Base-by-base conservation (phyloP, 2,329 filamentous ascomycete genomes). In the Fusarium tupiense region DNA sequence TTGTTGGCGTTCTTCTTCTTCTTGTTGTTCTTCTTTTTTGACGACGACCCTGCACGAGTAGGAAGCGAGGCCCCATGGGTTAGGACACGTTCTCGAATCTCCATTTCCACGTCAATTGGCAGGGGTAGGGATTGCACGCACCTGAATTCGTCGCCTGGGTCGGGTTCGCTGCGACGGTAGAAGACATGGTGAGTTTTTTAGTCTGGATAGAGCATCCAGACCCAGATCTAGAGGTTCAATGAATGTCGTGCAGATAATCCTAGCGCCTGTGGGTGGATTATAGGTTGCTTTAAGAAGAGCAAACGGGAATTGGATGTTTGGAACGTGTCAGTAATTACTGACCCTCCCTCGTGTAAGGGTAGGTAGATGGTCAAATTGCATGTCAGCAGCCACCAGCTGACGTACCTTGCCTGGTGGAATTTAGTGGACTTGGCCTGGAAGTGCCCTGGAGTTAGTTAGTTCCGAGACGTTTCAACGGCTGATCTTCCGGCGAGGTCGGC, bases 1-100 rank as follows among this genome's bases (percentile, higher is more conserved):
- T 87, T 88, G 79, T 82, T 83, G 50, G 84, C 84, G 75, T 86
- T 88, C 85, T 88, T 89, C 84, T 89, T 90, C 82, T 89, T 90
- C 77, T 87, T 90, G 77, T 86, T 87, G 80, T 86, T 87, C 83
- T 88, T 90, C 83, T 89, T 90, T 82, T 87, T 88, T 57, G 85
- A 77, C 76, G 85, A 77, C 76, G 83, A 84, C 85, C 78, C 67
- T 79, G 75, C 69, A 67, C 72, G 67, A 63, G 61, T 43, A 62
- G 57, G 66, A 75, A 72, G 72, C 65, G 70, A 71, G 60, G 62
- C 72, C 71, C 71, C 71, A 75, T 75, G 68, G 52, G 71, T 81
- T 74, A 81, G 79, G 76, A 81, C 75, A 80, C 80, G 72, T 79
- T 78, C 73, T 77, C 67, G 64, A 67, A 67, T 72, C 72, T 67